Conservation (phyloP, 106 monocot species). For the Cymbidium sinense region DNA sequence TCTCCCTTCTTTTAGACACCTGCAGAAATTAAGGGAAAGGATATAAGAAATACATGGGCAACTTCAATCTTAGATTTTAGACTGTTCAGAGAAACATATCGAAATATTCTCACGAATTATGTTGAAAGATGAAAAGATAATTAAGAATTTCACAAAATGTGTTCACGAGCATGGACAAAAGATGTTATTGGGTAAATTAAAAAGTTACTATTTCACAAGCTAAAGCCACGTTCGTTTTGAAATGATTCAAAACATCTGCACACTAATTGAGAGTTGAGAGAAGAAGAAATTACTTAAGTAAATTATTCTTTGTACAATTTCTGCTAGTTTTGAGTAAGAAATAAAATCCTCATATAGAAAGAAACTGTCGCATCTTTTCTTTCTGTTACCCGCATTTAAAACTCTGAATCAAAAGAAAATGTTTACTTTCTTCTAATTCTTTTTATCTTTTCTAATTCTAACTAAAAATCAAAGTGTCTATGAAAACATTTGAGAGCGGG, state of each 20-base stretch:
- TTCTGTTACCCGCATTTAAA: no score
- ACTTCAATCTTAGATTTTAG: neutral
- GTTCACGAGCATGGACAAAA: neutral
- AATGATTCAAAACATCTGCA: neutral
- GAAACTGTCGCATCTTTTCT: no score
- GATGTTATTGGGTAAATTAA: neutral
- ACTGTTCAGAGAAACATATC: neutral
- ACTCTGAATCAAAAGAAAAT: no score
- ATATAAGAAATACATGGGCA: neutral
- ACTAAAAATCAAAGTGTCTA: no score
- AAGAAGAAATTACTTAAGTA: no score
- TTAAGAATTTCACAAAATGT: neutral
- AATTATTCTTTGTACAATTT: no score
- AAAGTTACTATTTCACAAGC: neutral
- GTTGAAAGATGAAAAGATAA: neutral
- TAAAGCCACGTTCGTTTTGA: neutral
- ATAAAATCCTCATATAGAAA: no score
- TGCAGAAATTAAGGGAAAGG: conserved; percentile 22
- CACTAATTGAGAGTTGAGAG: neutral
- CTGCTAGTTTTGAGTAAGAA: no score
- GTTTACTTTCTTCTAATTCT: no score
- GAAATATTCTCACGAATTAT: neutral
- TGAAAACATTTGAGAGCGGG: no score
- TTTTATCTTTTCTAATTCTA: no score
- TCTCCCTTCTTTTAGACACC: conserved; percentile 84